Evolutionary conservation across 768 basidiomycete genomes (phyloP), one percentile per base, ranked within the genome.

Genomic region (Rhodotorula taiwanensis): DNA sequence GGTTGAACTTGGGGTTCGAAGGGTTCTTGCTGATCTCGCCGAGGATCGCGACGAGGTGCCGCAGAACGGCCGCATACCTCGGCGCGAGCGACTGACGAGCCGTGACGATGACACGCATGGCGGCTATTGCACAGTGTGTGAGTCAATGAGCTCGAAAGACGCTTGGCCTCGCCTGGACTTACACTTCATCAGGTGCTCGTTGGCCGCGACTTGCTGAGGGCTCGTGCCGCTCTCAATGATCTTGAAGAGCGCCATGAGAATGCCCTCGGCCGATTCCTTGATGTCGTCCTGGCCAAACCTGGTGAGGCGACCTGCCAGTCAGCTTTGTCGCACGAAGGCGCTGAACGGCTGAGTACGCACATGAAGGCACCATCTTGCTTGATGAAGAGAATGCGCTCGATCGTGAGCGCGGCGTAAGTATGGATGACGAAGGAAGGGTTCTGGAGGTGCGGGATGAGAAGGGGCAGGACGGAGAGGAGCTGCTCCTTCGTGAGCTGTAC

Each of bases 121-220:
- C 84, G 75, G 89, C 94, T 97, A 61, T 21, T 16, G 27, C 9
- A 25, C 3, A 2, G 9, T 11, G 27, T 6, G 21, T 23, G 20
- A 30, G 25, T 2, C 31, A 10, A 52, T 48, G n/a, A n/a, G 31
- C 27, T 3, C 42, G 30, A 5, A 27, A 9, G n/a, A n/a, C n/a
- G n/a, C n/a, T n/a, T n/a, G n/a, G n/a, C n/a, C n/a, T n/a, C n/a
- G n/a, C n/a, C n/a, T n/a, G 16, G 31, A 76, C 85, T 51, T 68
- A 93, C 94, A 93, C 79, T 89, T 92, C 92, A 97, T 99, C 52
- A 98, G 78, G 75, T 95, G 88, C 75, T 98, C 94, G 70, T 99
- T 99, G 75, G 97, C 93, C 0, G 94, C 90, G 36, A 94, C 83
- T 78, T 94, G 93, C 74, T 95, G 88, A 0, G 95, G 84, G 6